Percentiles rank a stretch among this genome's conserved stretches.
Conservation (phyloP, 805 yeast species). For the Candida saitoana region DNA sequence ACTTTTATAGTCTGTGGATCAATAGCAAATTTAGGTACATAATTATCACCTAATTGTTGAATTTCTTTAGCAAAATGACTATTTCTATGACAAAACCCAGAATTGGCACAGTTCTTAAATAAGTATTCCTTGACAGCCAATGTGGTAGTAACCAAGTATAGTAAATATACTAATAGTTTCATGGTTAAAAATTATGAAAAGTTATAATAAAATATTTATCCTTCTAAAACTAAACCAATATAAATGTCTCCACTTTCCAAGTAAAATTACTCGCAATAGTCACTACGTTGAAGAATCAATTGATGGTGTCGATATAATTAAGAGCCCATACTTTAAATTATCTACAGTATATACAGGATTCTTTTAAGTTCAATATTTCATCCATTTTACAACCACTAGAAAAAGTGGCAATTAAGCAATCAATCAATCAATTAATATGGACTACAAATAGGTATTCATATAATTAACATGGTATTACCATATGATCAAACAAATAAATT, state of each 20-base stretch:
- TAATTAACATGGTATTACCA: no score
- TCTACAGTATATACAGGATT: background rate
- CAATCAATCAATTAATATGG: no score
- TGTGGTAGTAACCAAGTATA: constrained; percentile 8
- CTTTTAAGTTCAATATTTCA: background rate
- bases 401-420: background rate
- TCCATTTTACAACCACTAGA: background rate
- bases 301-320: background rate
- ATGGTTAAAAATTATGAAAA: background rate
- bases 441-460: no score
- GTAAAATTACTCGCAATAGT: background rate
- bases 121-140: constrained; percentile 55
- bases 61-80: constrained; percentile 53
- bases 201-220: background rate
- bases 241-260: background rate
- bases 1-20: constrained; percentile 15
- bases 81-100: constrained; percentile 83
- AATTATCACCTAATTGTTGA: constrained; percentile 4
- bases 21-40: constrained; percentile 21
- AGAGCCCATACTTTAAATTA: background rate
- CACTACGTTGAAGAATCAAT: background rate
- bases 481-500: no score
- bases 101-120: constrained; percentile 72
- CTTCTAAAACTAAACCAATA: background rate
- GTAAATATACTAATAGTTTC: background rate